phyloP scores from a whole-genome alignment of 1,284 basidiomycete genomes.

The Ceratorhiza oryzae-sativae region DNA sequence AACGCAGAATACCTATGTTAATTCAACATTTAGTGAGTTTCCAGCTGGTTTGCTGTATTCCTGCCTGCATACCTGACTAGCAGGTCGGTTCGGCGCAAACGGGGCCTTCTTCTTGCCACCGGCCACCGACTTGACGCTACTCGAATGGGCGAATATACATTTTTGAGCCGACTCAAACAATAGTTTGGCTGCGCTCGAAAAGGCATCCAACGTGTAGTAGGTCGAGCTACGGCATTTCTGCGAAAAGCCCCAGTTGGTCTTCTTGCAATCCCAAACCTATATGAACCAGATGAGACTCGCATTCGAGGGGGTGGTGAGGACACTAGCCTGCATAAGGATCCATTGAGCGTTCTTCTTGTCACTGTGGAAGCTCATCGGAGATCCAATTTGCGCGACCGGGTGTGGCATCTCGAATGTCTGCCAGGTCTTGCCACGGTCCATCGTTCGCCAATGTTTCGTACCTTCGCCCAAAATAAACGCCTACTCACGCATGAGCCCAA shows the following conservation, averaged over 20 bases:
- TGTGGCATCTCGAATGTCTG: slow-evolving; percentile 74
- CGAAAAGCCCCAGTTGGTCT: slow-evolving; percentile 26
- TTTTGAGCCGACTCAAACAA: slow-evolving; percentile 74
- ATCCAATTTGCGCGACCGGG: slow-evolving; percentile 63
- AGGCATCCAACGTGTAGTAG: slow-evolving; percentile 85
- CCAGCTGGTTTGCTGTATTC: not conserved
- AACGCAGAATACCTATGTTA: slow-evolving; percentile 72
- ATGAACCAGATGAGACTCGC: too few relatives aligned
- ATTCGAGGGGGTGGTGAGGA: too few relatives aligned
- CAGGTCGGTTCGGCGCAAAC: slow-evolving; percentile 21
- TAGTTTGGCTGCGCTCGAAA: slow-evolving; percentile 63
- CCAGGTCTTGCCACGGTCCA: slow-evolving; percentile 87
- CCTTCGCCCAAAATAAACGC: slow-evolving; percentile 82
- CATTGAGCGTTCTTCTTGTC: slow-evolving; percentile 59
- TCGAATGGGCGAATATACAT: slow-evolving; percentile 75
- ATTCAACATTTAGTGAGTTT: not conserved
- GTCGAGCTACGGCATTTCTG: slow-evolving; percentile 54
- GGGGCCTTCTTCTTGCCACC: slow-evolving; percentile 24
- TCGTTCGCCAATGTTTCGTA: slow-evolving; percentile 82
- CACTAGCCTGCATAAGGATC: not conserved
- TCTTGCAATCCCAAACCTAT: slow-evolving; percentile 24
- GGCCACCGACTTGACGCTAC: not conserved
- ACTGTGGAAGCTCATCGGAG: slow-evolving; percentile 85
- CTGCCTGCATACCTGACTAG: slow-evolving; percentile 13
- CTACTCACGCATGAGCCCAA: slow-evolving; percentile 53